Base-by-base conservation (phyloP, 768 basidiomycete species). In the Rhizopogon roseolus region DNA sequence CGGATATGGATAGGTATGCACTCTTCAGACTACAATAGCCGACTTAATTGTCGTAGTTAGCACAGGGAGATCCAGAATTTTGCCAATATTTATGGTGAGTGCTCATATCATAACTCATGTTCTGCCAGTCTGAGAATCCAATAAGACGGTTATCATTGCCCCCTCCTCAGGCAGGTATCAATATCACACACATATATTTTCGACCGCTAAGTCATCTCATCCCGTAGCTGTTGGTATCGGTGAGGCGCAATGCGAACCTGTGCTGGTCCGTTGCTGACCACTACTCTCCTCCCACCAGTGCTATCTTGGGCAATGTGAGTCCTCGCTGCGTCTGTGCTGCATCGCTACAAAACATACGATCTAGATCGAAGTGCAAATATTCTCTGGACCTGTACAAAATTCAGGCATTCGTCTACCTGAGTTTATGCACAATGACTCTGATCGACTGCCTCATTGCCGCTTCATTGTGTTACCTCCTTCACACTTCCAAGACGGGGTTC, bases 381-480 rank as follows among this genome's bases (percentile, higher is more conserved):
- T 42, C 25, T 42, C 14, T 22, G 22, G 41, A 42, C 14, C 41
- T 42, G 41, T 4, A 13, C 41, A 14, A 14, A 7, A 42, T 42
- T 25, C 41, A 22, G 41, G 22, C 22, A 22, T 8, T 13, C 13
- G 16, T 42, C 14, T 42, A 42, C 41, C 11, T 42, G 22, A 22
- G 13, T 42, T 42, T 42, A 25, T 73, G 71, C 2, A 67, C 75
- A 0, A 67, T 73, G 6, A 78, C 78, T 1, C 51, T 67, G 19
- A 77, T 76, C 10, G 19, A 51, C 22, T 54, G 52, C 17, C 25
- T 52, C 5, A 22, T 16, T 49, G 39, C 52, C 19, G 22, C 29
- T 10, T 53, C 46, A 17, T 19, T 48, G 46, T 48, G 46, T 5
- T 48, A 48, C 36, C 46, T 48, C 7, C 46, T 48, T 17, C 8